phyloP scores from a whole-genome alignment of 106 monocot species.

The Phalaenopsis equestris region DNA sequence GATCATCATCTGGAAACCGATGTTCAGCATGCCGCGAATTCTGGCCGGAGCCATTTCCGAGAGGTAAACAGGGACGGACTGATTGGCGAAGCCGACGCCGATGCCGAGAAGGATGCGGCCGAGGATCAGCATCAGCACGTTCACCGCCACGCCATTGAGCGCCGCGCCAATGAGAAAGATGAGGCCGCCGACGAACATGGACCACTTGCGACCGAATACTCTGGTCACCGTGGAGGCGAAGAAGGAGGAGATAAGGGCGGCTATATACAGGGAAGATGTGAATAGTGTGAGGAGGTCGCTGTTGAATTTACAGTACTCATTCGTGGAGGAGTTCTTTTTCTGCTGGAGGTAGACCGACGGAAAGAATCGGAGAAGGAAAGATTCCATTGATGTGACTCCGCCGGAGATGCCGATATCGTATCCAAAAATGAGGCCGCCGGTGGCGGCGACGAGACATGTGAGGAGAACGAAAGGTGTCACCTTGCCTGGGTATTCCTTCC shows the following conservation, averaged over 20 bases:
- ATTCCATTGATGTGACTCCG: conserved; percentile 36
- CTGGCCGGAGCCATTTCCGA: conserved; percentile 39
- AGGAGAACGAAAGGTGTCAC: conserved; percentile 22
- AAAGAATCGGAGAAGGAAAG: conserved; percentile 29
- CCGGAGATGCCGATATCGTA: conserved; percentile 15
- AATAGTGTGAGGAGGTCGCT: conserved; percentile 7
- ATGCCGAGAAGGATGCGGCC: conserved; percentile 13
- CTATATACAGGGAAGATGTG: conserved; percentile 39
- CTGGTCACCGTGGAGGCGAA: conserved; percentile 26
- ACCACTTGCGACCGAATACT: conserved; percentile 21
- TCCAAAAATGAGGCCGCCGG: conserved; percentile 10
- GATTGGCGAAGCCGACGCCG: conserved; percentile 25
- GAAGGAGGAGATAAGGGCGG: conserved; percentile 27
- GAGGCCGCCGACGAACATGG: conserved; percentile 32
- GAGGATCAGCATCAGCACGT: conserved; percentile 28
- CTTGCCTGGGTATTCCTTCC: conserved; percentile 6
- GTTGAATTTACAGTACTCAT: conserved; percentile 24
- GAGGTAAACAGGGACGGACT: conserved; percentile 38
- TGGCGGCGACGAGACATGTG: conserved; percentile 9
- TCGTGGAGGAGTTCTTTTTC: conserved; percentile 6
- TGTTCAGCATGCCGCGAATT: conserved; percentile 32
- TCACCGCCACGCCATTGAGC: conserved; percentile 25
- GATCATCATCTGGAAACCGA: conserved; percentile 42
- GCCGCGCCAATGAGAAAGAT: conserved; percentile 29
- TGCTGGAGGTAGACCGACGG: conserved; percentile 17